Conservation (phyloP, 805 yeast genomes). For the Lipomyces spencermartinsiae region DNA sequence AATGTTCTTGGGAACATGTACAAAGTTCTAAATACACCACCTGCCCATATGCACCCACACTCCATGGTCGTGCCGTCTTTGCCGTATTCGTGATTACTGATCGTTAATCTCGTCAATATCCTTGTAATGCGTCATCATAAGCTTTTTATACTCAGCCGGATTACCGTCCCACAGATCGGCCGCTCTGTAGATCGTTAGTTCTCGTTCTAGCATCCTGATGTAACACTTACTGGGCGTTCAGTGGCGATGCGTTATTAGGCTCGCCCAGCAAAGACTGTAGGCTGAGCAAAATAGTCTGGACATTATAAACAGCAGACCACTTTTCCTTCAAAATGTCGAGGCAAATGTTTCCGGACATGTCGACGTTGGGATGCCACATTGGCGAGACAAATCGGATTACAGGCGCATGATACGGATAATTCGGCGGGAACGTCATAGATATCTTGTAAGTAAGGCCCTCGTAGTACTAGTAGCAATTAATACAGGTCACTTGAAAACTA, state of each 20-base stretch:
- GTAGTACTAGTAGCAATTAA: constrained; percentile 48
- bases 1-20: constrained; percentile 5
- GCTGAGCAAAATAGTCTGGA: constrained; percentile 64
- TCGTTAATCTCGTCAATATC: constrained; percentile 44
- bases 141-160: constrained; percentile 51
- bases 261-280: constrained; percentile 66
- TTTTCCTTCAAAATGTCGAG: constrained; percentile 67
- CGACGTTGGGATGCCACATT: constrained; percentile 71
- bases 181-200: constrained; percentile 45
- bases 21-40: constrained; percentile 4
- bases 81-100: constrained; percentile 17
- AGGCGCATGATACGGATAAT: constrained; percentile 67
- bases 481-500: not conserved
- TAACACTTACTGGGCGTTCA: constrained; percentile 54
- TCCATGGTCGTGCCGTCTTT: not conserved
- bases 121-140: constrained; percentile 50
- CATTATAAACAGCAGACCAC: constrained; percentile 69
- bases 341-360: constrained; percentile 68
- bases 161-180: constrained; percentile 60
- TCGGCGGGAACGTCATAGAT: constrained; percentile 57
- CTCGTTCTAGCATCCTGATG: not conserved
- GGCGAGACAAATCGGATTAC: constrained; percentile 61
- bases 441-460: constrained; percentile 60
- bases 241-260: constrained; percentile 64
- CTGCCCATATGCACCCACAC: not conserved